phyloP scores from a whole-genome alignment of 768 basidiomycete genomes.

The Kwoniella shandongensis region DNA sequence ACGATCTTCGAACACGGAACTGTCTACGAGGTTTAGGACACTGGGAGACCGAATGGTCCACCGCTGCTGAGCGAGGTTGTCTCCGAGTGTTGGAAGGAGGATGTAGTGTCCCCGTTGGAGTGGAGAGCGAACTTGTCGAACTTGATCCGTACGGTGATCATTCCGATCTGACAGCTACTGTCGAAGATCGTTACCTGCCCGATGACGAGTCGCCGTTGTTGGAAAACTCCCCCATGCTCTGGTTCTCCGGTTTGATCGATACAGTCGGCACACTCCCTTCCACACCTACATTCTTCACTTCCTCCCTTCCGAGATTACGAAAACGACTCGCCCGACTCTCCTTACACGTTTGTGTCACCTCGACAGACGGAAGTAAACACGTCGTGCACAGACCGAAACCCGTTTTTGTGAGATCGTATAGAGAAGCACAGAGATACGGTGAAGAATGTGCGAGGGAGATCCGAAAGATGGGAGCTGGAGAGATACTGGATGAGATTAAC shows the following conservation, averaged over 20 bases:
- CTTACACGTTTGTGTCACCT: conserved; percentile 80
- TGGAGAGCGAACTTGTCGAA: conserved; percentile 59
- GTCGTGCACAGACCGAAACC: conserved; percentile 66
- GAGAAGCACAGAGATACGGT: conserved; percentile 72
- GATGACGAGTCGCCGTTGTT: conserved; percentile 10
- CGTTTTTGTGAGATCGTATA: conserved; percentile 57
- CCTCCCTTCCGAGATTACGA: conserved; percentile 14
- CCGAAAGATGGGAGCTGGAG: conserved; percentile 69
- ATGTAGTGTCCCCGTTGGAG: conserved; percentile 94
- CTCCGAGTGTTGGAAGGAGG: conserved; percentile 91
- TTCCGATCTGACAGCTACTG: conserved; percentile 8
- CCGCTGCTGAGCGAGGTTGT: conserved; percentile 81
- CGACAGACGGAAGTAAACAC: conserved; percentile 70
- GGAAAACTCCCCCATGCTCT: conserved; percentile 37
- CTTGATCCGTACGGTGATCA: conserved; percentile 39
- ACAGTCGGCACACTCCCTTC: conserved; percentile 6
- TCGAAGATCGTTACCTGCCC: conserved; percentile 14
- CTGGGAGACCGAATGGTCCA: conserved; percentile 72
- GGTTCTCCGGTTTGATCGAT: conserved; percentile 30
- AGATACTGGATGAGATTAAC: conserved; percentile 82
- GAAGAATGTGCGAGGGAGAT: conserved; percentile 65
- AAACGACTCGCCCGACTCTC: conserved; percentile 56
- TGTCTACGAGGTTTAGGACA: conserved; percentile 72
- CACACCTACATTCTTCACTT: conserved; percentile 6
- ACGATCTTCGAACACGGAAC: conserved; percentile 64